Evolutionary conservation across 2,329 filamentous ascomycete genomes (phyloP).

Genomic region (Phyllosticta citriasiana): DNA sequence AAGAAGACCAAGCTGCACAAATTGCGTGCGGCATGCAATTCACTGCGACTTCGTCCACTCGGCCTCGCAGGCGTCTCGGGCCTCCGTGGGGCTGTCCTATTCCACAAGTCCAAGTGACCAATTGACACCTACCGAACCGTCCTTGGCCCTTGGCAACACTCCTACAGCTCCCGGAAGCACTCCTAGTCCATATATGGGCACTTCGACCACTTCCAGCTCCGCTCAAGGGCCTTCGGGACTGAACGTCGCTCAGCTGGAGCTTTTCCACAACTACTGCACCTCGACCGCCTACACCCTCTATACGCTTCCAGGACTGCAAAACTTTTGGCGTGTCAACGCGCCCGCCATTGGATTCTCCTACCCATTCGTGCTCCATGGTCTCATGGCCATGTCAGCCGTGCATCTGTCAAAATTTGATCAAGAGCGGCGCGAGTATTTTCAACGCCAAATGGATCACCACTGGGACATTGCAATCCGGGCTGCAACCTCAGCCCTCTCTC

Average conservation of each 20-base stretch:
- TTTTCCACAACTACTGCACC: conserved; percentile 24
- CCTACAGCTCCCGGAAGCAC: background rate
- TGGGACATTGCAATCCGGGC: background rate
- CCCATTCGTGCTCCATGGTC: conserved; percentile 35
- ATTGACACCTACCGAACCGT: background rate
- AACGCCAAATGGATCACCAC: background rate
- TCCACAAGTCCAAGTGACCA: background rate
- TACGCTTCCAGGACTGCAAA: conserved; percentile 14
- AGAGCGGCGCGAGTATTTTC: background rate
- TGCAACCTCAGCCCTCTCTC: background rate
- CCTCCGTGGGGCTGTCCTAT: conserved; percentile 6
- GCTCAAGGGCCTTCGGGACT: background rate
- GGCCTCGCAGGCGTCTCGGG: conserved; percentile 5
- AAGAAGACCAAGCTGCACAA: conserved; percentile 20
- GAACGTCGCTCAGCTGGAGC: conserved; percentile 20
- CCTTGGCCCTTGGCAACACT: background rate
- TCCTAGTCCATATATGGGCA: background rate
- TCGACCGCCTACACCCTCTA: conserved; percentile 19
- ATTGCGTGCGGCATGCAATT: conserved; percentile 21
- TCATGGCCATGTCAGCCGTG: conserved; percentile 36
- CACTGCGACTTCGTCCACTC: conserved; percentile 18
- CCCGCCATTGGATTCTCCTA: conserved; percentile 29
- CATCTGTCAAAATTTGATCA: conserved; percentile 21
- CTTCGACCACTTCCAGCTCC: background rate
- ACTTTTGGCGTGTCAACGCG: conserved; percentile 17